These are phyloP conservation scores for Chlorencoelia australis DNA, from an alignment of 2,329 filamentous ascomycete genomes.

Conservation along the genomic window DNA sequence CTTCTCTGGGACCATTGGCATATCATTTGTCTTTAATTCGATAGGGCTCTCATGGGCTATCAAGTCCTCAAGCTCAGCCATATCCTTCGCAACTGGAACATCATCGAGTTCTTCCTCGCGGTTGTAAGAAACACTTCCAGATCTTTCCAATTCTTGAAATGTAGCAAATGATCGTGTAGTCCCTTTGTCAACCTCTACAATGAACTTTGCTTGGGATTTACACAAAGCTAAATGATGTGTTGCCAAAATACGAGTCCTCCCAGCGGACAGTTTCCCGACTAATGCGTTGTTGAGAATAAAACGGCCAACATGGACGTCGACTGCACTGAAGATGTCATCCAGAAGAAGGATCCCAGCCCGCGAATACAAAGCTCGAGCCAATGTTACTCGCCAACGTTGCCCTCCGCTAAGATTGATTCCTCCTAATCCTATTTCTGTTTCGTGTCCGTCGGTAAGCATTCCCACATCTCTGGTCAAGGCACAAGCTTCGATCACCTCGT, in stretches of 20 bases:
- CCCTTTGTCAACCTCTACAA: conserved; percentile 44
- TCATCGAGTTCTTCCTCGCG: conserved; percentile 1
- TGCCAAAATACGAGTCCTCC: conserved; percentile 64
- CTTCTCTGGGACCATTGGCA: too few species aligned
- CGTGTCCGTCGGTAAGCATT: conserved; percentile 63
- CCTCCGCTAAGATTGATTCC: conserved; percentile 76
- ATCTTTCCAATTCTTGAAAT: conserved; percentile 6
- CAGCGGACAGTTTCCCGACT: conserved; percentile 54
- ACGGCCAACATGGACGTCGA: conserved; percentile 70
- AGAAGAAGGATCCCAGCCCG: conserved; percentile 65
- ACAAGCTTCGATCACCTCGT: conserved; percentile 57
- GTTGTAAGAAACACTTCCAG: conserved; percentile 1
- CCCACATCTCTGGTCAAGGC: conserved; percentile 64
- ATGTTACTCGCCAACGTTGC: conserved; percentile 63
- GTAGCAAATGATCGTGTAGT: conserved; percentile 4
- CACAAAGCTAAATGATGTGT: conserved; percentile 69
- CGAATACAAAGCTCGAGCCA: conserved; percentile 70
- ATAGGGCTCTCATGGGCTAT: background rate
- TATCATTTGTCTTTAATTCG: background rate
- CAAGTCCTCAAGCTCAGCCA: background rate
- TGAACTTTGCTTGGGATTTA: conserved; percentile 58
- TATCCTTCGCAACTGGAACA: background rate
- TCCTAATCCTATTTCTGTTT: conserved; percentile 71
- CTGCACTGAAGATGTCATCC: conserved; percentile 73
- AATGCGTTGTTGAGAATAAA: conserved; percentile 69